A percentile compares a stretch with the other conserved stretches of the same genome.
phyloP scores from a whole-genome alignment of 768 basidiomycete genomes.

The Mycena amicta region DNA sequence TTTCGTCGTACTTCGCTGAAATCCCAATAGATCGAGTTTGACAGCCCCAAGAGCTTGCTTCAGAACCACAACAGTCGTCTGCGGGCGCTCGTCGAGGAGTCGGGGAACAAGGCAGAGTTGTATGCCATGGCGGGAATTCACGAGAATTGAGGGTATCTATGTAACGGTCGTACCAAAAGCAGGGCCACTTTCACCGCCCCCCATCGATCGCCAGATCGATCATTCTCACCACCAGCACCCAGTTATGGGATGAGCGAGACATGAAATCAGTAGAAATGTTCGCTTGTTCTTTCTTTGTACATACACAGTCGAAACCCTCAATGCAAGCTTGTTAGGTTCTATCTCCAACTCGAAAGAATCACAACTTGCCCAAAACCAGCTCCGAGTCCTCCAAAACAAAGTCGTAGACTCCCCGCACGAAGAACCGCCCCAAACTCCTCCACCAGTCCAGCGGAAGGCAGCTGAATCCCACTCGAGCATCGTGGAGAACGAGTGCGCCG shows the following conservation, averaged over 20 bases:
- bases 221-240: too few relatives aligned
- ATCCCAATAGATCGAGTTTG: constrained; percentile 49
- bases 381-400: background rate
- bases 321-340: too few relatives aligned
- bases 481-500: constrained; percentile 9
- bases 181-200: too few relatives aligned
- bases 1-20: background rate
- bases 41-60: constrained; percentile 51
- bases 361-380: background rate
- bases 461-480: constrained; percentile 15
- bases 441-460: constrained; percentile 12
- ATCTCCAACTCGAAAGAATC: too few relatives aligned
- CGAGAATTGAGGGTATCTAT: background rate
- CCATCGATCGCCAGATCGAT: too few relatives aligned
- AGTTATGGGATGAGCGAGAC: too few relatives aligned
- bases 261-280: too few relatives aligned
- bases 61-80: constrained; percentile 51
- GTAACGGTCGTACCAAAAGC: too few relatives aligned
- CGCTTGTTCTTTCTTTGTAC: too few relatives aligned
- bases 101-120: constrained; percentile 52
- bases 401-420: background rate
- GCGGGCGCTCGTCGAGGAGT: constrained; percentile 58
- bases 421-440: constrained; percentile 16
- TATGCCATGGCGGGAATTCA: constrained; percentile 41
- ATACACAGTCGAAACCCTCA: too few relatives aligned